phyloP scores from a whole-genome alignment of 768 basidiomycete species.

The Melanogaster broomeanus region DNA sequence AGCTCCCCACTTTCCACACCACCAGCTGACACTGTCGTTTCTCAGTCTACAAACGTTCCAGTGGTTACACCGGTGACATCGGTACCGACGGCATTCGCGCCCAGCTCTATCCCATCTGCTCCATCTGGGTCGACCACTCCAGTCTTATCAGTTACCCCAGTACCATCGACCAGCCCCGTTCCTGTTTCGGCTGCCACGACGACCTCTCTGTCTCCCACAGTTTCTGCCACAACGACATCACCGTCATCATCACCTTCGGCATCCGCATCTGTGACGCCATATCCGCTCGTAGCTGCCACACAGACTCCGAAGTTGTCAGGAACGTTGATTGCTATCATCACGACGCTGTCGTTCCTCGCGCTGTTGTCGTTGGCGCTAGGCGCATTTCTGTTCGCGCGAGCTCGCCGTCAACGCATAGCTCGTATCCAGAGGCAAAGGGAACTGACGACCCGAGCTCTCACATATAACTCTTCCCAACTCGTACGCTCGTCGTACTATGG shows the following conservation, averaged over 20 bases:
- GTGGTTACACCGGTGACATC: not conserved
- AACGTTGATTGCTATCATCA: constrained; percentile 19
- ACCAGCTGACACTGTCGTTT: not conserved
- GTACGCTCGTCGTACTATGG: not conserved
- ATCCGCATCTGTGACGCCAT: not conserved
- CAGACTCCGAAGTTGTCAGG: constrained; percentile 6
- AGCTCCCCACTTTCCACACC: not conserved
- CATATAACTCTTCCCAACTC: not conserved
- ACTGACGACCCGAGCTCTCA: not conserved
- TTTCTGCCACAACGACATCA: not conserved
- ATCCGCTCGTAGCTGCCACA: constrained; percentile 8
- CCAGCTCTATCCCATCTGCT: not conserved
- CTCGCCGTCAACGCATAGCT: not conserved
- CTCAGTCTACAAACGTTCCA: constrained; percentile 2
- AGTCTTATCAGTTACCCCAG: not conserved
- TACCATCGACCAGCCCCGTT: not conserved
- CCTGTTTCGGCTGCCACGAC: not conserved
- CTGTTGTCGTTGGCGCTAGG: constrained; percentile 17
- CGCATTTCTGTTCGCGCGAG: constrained; percentile 14
- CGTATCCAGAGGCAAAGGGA: not conserved
- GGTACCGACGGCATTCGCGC: not conserved
- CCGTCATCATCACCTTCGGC: not conserved
- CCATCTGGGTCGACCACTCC: not conserved
- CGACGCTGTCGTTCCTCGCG: constrained; percentile 12
- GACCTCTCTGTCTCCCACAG: not conserved